These are phyloP conservation scores for Pythium rhizo-oryzae DNA, from an alignment of 352 stramenopile genomes.

Conservation along the genomic window DNA sequence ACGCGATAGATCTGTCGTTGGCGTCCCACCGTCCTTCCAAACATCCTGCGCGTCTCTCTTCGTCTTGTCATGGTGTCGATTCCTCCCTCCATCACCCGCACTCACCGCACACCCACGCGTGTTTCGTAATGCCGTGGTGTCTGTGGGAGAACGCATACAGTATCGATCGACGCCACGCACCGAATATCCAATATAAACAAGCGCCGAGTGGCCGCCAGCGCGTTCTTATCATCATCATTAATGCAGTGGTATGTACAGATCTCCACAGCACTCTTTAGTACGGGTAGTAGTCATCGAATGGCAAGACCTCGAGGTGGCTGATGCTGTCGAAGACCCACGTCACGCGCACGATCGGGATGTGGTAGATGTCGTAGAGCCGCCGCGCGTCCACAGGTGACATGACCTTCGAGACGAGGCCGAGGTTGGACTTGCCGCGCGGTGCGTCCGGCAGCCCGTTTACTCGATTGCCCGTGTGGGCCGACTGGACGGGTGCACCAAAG, in stretches of 20 bases:
- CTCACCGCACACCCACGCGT: not conserved
- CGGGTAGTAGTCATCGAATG: slow-evolving; percentile 88
- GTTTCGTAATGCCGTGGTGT: not conserved
- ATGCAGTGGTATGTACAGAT: not conserved
- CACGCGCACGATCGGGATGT: slow-evolving; percentile 86
- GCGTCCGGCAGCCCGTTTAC: slow-evolving; percentile 6
- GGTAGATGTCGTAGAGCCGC: slow-evolving; percentile 58
- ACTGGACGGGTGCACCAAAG: slow-evolving; percentile 64
- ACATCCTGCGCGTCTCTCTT: not conserved
- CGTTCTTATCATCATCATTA: not conserved
- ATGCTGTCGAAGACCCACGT: slow-evolving; percentile 91
- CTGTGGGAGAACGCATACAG: not conserved
- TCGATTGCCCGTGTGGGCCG: slow-evolving; percentile 16
- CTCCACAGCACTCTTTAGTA: slow-evolving; percentile 40
- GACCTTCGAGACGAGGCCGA: slow-evolving; percentile 80
- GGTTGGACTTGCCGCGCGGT: slow-evolving; percentile 17
- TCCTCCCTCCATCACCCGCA: not conserved
- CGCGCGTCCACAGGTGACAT: slow-evolving; percentile 57
- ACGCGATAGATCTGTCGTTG: slow-evolving; percentile 26
- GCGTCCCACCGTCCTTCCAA: not conserved
- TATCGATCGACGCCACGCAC: not conserved
- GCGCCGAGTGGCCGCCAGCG: not conserved
- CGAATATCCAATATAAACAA: not conserved
- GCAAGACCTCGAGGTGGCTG: slow-evolving; percentile 78
- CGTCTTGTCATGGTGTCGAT: not conserved